Evolutionary conservation across 768 basidiomycete genomes (phyloP), one percentile per base, ranked within the genome.

Genomic region (Trametes elegans): DNA sequence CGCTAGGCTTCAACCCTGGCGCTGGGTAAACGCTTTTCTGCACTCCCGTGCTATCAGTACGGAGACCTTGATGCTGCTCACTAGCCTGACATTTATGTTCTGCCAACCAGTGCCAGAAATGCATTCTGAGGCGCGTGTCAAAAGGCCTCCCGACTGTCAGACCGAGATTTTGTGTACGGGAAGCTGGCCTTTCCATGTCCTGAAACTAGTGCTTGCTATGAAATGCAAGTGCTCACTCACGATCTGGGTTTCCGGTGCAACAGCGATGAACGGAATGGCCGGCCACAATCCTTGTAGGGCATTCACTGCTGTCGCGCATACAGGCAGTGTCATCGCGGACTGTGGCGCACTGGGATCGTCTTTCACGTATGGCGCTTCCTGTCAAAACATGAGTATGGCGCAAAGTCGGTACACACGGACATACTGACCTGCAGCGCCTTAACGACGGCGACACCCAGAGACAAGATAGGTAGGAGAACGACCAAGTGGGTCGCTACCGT

Each of bases 401-500:
- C 24, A 34, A 28, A 18, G 35, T 13, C 5, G 7, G 10, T 7
- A 31, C 31, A 14, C 0, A 18, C 32, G 23, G 31, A 13, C 5
- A 24, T 2, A 70, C 78, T 57, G 55, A 79, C 79, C 62, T 73
- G 67, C 46, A 74, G 62, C 18, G 62, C 68, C 57, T 73, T 71
- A 27, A 79, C 75, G 40, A 81, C 67, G 9, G 77, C 76, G 11
- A 78, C 73, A 18, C 81, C 74, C 21, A 82, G 59, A 53, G 77
- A 80, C 23, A 80, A 67, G 43, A 88, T 66, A 1, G 88, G 88
- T 13, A 73, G 76, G 24, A 90, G 69, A 11, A 85, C 80, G 26
- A 66, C 46, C 8, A 71, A 62, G 70, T 91, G 89, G 2, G 85
- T 79, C 6, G 79, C 58, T 14, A 81, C 74, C 10, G 88, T 79